Base-by-base conservation (phyloP, 129 eudicot genomes). In the Kitagawia praeruptora region DNA sequence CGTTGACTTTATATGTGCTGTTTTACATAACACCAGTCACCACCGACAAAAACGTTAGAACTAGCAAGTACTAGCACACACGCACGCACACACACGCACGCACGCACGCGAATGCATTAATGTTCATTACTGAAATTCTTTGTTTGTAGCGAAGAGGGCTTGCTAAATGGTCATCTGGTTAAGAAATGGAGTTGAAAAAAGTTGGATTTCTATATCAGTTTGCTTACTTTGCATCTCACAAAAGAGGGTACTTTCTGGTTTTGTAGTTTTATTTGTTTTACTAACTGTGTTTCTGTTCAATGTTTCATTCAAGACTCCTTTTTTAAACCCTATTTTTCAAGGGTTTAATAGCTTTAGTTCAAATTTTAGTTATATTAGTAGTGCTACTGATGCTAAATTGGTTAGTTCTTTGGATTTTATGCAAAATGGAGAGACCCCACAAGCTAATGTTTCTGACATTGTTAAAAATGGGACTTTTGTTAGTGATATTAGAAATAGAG, bases 171-270 rank as follows among this genome's bases (percentile, higher is more conserved):
- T 61, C 56, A 64, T 21, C 41, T 72, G 56, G 83, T 77, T 28
- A 73, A 58, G 23, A 77, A 69, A 90, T 88, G 96, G 91, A 89
- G 80, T 77, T 88, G 74, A 90, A 83, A 78, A 90, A 84, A 78
- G 82, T 85, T 75, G 27, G 87, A 37, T 42, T 90, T 23, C 48
- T 90, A 41, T 93, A 90, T 87, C 93, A 92, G 37, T 81, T 86
- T 72, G 85, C 90, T 9, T 69, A 76, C 70, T 70, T 77, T 47
- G 37, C 86, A 34, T 82, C 87, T 25, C 74, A 87, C 9, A 89
- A 86, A 78, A 92, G 80, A 90, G 87, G 84, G 87, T 90, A 78
- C 80, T 90, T 88, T 88, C 96, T 75, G 89, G 91, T 15, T 87
- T 85, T 15, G 37, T 83, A 44, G 70, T 85, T 19, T 90, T 87